Percentiles rank a stretch among this genome's conserved stretches.
These are phyloP conservation scores for Rhipidocladum racemiflorum DNA, from an alignment of 176 grass and related monocot species.

Conservation along the genomic window DNA sequence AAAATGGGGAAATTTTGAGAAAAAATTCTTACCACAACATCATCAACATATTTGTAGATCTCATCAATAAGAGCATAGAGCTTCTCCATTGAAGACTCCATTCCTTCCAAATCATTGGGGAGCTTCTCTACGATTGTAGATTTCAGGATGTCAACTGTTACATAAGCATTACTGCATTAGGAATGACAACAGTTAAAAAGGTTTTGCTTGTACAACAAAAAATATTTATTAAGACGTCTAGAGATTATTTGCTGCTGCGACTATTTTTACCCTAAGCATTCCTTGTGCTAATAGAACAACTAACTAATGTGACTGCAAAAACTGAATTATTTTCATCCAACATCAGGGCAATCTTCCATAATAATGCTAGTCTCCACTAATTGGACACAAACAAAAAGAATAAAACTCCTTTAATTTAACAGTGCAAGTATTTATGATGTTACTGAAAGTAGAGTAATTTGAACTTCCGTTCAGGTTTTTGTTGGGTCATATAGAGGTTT, in stretches of 20 bases:
- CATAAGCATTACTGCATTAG: constrained; percentile 16
- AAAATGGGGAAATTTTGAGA: neutral
- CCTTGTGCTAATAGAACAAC: neutral
- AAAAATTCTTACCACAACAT: constrained; percentile 68
- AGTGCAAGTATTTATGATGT: neutral
- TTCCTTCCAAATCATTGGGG: constrained; percentile 88
- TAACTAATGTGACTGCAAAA: neutral
- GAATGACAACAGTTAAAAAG: neutral
- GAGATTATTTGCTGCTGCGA: neutral
- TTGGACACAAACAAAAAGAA: neutral
- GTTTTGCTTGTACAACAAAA: neutral
- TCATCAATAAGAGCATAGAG: constrained; percentile 79
- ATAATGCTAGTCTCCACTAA: neutral
- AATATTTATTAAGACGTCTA: neutral
- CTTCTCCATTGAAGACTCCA: constrained; percentile 86
- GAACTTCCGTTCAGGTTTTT: neutral
- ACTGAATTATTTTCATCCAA: neutral
- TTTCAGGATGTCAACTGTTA: constrained; percentile 73
- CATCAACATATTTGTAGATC: constrained; percentile 88
- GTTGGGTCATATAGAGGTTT: neutral
- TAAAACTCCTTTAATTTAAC: neutral
- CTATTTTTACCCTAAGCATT: neutral
- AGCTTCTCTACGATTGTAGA: constrained; percentile 76
- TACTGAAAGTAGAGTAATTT: neutral
- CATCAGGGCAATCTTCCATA: neutral